Conservation (phyloP, 352 stramenopile genomes). For the Pythium phragmiticola region DNA sequence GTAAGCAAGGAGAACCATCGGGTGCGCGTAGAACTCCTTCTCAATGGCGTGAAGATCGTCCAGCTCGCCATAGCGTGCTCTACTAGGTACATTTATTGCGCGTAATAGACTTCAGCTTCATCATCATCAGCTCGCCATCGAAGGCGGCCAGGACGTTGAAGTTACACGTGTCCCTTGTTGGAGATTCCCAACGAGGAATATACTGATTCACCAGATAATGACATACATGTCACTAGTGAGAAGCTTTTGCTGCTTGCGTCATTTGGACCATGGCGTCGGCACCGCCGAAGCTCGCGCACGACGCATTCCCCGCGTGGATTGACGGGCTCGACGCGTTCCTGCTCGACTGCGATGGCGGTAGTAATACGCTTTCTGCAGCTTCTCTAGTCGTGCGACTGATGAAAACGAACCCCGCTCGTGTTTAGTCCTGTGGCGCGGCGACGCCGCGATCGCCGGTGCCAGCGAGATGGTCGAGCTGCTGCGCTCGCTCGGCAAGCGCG, state of each 20-base stretch:
- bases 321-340: constrained; percentile 67
- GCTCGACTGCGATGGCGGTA: constrained; percentile 84
- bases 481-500: constrained; percentile 73
- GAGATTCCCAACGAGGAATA: neutral
- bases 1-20: no score
- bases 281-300: constrained; percentile 1
- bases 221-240: neutral
- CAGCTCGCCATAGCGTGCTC: no score
- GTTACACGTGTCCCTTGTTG: neutral
- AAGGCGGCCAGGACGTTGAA: neutral
- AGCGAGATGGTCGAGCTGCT: constrained; percentile 63
- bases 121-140: no score
- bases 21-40: no score
- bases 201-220: neutral
- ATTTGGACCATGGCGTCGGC: neutral
- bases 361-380: neutral
- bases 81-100: no score
- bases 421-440: constrained; percentile 38
- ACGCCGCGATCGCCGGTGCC: constrained; percentile 60
- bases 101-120: no score
- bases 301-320: constrained; percentile 40
- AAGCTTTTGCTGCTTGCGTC: neutral
- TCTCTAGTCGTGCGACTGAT: no score
- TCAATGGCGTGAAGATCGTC: no score
- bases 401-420: no score